phyloP scores from a whole-genome alignment of 345 rosid species.

The Eutrema heterophyllum region DNA sequence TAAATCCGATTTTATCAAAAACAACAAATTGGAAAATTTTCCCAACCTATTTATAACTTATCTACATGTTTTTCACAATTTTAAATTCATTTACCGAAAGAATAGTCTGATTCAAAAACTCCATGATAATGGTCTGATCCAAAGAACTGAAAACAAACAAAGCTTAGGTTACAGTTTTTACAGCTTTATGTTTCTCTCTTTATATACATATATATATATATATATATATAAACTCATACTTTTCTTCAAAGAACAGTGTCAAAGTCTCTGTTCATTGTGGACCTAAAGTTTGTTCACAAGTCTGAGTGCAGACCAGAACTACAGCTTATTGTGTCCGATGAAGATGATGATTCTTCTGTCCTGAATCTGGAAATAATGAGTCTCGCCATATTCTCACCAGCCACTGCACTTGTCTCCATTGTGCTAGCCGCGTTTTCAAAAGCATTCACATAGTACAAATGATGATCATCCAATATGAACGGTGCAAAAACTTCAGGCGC shows the following conservation, averaged over 20 bases:
- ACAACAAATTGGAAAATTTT: too few relatives aligned
- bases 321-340: constrained; percentile 32
- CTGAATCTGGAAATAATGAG: constrained; percentile 63
- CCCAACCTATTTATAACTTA: too few relatives aligned
- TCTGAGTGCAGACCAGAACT: constrained; percentile 38
- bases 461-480: constrained; percentile 63
- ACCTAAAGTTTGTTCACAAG: constrained; percentile 33
- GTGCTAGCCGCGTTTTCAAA: constrained; percentile 95
- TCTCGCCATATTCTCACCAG: constrained; percentile 89
- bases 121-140: not conserved
- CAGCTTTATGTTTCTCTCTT: not conserved
- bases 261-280: not conserved
- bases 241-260: not conserved
- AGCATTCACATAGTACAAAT: constrained; percentile 83
- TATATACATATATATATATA: not conserved
- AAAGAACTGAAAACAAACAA: not conserved
- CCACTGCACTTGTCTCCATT: constrained; percentile 88
- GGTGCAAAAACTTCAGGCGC: constrained; percentile 92
- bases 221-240: not conserved
- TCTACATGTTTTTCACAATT: too few relatives aligned
- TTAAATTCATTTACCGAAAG: too few relatives aligned
- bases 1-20: too few relatives aligned
- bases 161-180: not conserved
- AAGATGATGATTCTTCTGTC: constrained; percentile 7
- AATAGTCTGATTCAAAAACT: too few relatives aligned